Percentiles rank a stretch among this genome's conserved stretches.
These are phyloP conservation scores for Musa acuminata DNA, from an alignment of 176 grass and related monocot species.

Conservation along the genomic window DNA sequence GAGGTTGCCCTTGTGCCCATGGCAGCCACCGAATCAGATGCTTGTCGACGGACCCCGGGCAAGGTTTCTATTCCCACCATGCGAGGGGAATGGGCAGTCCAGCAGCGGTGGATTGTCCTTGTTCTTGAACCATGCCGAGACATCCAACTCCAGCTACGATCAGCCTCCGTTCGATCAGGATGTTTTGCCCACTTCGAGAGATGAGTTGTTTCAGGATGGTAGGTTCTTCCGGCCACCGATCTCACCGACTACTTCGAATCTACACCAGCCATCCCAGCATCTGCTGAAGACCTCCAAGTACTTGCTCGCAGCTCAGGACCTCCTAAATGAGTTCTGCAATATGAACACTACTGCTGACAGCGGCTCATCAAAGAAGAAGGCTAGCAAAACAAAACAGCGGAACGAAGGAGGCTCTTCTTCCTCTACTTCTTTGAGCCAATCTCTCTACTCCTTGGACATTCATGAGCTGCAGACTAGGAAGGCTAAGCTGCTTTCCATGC, in stretches of 20 bases:
- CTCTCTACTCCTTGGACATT: conserved; percentile 51
- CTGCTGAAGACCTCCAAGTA: conserved; percentile 59
- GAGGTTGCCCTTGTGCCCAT: conserved; percentile 36
- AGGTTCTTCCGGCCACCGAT: neutral
- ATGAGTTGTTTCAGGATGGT: neutral
- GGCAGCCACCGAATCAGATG: conserved; percentile 32
- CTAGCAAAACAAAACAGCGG: conserved; percentile 21
- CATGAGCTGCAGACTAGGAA: conserved; percentile 76
- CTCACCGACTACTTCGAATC: neutral
- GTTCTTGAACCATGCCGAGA: conserved; percentile 4
- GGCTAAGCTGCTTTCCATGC: conserved; percentile 75
- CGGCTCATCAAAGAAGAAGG: conserved; percentile 19
- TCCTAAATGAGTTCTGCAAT: conserved; percentile 76
- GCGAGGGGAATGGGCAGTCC: neutral
- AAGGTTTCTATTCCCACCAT: conserved; percentile 10
- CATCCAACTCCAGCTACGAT: neutral
- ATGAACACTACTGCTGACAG: conserved; percentile 19
- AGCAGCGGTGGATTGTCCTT: conserved; percentile 3
- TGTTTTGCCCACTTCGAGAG: neutral
- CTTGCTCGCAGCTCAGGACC: conserved; percentile 54
- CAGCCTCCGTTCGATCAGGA: neutral
- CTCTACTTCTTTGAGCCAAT: conserved; percentile 36
- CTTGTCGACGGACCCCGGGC: conserved; percentile 6
- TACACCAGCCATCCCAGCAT: conserved; percentile 7
- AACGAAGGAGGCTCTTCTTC: conserved; percentile 47